Conservation (phyloP, 1,284 basidiomycete species). For the Ceraceosorus bombacis region DNA sequence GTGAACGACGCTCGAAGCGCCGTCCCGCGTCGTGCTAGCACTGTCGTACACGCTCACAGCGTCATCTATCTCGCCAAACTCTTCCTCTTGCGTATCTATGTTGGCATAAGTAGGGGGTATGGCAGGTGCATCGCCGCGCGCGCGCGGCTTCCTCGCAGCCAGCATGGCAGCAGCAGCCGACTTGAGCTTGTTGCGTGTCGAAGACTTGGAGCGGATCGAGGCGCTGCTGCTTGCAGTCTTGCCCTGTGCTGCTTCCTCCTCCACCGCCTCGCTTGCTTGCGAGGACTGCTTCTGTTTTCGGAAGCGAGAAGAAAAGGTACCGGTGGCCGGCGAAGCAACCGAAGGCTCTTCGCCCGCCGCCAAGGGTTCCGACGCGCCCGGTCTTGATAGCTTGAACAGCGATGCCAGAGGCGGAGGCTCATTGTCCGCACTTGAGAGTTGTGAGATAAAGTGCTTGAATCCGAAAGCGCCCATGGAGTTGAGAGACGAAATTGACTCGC, state of each 20-base stretch:
- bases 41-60: too few relatives aligned
- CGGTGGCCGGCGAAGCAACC: not conserved
- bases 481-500: not conserved
- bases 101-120: not conserved
- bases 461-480: not conserved
- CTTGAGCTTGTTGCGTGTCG: not conserved
- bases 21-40: too few relatives aligned
- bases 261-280: not conserved
- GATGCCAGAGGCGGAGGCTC: slow-evolving; percentile 3
- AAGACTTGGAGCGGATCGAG: not conserved
- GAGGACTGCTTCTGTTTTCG: not conserved
- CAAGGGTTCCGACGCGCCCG: not conserved
- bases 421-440: slow-evolving; percentile 9
- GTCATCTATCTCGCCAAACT: not conserved
- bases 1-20: too few relatives aligned
- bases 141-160: not conserved
- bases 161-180: not conserved
- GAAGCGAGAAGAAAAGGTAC: too few relatives aligned
- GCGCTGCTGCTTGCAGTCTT: not conserved
- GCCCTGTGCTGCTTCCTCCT: too few relatives aligned
- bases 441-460: slow-evolving; percentile 4
- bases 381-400: too few relatives aligned
- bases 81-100: not conserved
- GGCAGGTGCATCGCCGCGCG: not conserved
- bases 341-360: too few relatives aligned